Evolutionary conservation across 169 alveolate genomes (phyloP).

Genomic region (Theileria equi): DNA sequence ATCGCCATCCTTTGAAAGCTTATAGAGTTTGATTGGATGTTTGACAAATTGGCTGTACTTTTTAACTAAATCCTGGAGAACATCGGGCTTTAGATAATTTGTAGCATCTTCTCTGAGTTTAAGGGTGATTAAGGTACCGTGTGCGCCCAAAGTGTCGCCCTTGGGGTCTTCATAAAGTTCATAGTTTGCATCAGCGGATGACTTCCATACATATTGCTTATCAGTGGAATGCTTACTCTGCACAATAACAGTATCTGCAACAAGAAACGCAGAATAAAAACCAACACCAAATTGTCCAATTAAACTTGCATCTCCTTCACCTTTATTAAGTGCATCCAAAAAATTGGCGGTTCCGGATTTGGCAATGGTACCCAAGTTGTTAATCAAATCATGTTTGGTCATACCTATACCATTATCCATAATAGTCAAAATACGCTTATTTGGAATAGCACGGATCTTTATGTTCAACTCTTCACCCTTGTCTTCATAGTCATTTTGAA

Average conservation of each 20-base stretch:
- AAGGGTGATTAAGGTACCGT: constrained; percentile 97
- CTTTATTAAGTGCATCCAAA: constrained; percentile 93
- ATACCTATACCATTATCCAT: constrained; percentile 99
- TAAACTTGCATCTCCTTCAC: constrained; percentile 92
- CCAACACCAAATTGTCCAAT: constrained; percentile 99
- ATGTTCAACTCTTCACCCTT: constrained; percentile 72
- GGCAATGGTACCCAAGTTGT: constrained; percentile 99
- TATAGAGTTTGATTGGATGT: constrained; percentile 92
- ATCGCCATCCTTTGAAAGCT: constrained; percentile 34
- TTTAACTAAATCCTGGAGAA: constrained; percentile 87
- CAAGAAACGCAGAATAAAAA: constrained; percentile 98
- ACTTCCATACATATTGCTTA: constrained; percentile 96
- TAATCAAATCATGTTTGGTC: constrained; percentile 97
- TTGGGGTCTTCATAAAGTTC: constrained; percentile 93
- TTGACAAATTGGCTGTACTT: constrained; percentile 96
- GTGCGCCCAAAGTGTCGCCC: constrained; percentile 91
- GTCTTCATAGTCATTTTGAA: constrained; percentile 62
- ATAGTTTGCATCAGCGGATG: constrained; percentile 95
- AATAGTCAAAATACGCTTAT: constrained; percentile 91
- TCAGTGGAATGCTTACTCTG: constrained; percentile 88
- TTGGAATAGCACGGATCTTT: constrained; percentile 91
- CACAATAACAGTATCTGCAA: constrained; percentile 97
- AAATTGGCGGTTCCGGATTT: constrained; percentile 99
- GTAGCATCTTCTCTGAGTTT: constrained; percentile 98
- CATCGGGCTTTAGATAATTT: constrained; percentile 91